Evolutionary conservation across 108 stramenopile species (phyloP), one percentile per base, ranked within the genome.

Genomic region (Cylindrotheca fusiformis): DNA sequence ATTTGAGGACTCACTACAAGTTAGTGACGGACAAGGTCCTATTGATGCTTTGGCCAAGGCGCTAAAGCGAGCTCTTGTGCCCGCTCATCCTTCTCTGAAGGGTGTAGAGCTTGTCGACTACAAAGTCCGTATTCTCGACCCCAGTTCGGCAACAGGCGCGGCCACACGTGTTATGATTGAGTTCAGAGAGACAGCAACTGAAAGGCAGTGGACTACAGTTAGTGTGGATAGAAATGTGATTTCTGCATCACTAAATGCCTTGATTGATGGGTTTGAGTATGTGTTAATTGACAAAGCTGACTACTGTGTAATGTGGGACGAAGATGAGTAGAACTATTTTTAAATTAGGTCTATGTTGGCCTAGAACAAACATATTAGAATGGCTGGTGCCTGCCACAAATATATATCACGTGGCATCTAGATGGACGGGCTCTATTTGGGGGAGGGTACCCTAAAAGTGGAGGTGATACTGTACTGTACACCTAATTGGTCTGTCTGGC

Each of bases 61-160:
- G 0, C 62, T 97, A 24, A 85, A 80, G 59, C 71, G 80, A 41
- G 94, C 92, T 2, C 73, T 97, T 18, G 69, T 67, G 27, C 92
- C 96, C 12, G 65, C 78, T 27, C 90, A 94, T 57, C 95, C 96
- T 1, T 60, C 41, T 24, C 66, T 97, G 27, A 48, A 78, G 12
- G 60, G 69, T 28, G 74, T 97, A 1, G 82, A 87, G 53, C 68
- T 97, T 32, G 75, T 87, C 10, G 96, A 97, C 66, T 97, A 97
- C 88, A 96, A 96, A 79, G 96, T 97, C 19, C 90, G 95, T 26
- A 97, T 97, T 58, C 63, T 97, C 32, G 95, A 97, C 66, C 93
- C 90, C 0, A 81, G 78, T 51, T 80, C 84, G 21, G 94, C 92
- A 5, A 96, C 96, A 18, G 65, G 57, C 22, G 95, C 96, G 24